A percentile compares a stretch with the other conserved stretches of the same genome.
Evolutionary conservation across 352 stramenopile species (phyloP).

Genomic region (Ochromonadaceae sp.): DNA sequence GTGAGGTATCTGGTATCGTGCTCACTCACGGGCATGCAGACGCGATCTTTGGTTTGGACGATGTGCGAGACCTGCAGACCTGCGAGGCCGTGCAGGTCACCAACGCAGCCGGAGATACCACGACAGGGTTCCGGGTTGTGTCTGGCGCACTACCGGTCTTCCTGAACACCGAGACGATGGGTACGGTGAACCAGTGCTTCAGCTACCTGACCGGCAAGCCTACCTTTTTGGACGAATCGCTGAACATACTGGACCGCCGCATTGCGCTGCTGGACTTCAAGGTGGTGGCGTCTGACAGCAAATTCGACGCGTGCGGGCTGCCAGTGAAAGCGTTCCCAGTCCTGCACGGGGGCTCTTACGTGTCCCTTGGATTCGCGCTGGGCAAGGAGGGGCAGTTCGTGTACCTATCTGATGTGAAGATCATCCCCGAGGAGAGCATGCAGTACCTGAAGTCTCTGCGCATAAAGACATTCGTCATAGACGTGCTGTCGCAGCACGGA

Average conservation of each 20-base stretch:
- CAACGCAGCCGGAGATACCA: neutral
- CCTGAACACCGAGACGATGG: conserved; percentile 9
- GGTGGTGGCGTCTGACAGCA: too few species aligned
- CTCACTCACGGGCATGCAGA: conserved; percentile 23
- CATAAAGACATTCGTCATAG: conserved; percentile 19
- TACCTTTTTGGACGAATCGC: neutral
- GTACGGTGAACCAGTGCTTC: conserved; percentile 1
- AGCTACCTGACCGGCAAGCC: conserved; percentile 1
- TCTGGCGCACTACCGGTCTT: conserved; percentile 15
- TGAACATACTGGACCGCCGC: neutral
- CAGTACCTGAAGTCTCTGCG: conserved; percentile 1
- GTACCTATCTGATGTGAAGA: conserved; percentile 23
- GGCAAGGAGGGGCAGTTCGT: conserved; percentile 13
- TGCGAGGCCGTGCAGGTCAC: neutral
- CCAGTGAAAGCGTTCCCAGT: conserved; percentile 17
- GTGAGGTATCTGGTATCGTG: conserved; percentile 9
- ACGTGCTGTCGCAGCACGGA: neutral
- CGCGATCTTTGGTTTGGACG: conserved; percentile 20
- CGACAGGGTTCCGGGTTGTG: conserved; percentile 2
- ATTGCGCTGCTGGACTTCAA: too few species aligned
- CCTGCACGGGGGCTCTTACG: conserved; percentile 14
- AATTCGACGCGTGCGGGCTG: neutral
- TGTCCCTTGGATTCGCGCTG: conserved; percentile 17
- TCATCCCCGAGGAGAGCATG: conserved; percentile 4
- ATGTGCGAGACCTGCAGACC: conserved; percentile 21